Base-by-base conservation (phyloP, 345 rosid genomes). In the Citrus medica region DNA sequence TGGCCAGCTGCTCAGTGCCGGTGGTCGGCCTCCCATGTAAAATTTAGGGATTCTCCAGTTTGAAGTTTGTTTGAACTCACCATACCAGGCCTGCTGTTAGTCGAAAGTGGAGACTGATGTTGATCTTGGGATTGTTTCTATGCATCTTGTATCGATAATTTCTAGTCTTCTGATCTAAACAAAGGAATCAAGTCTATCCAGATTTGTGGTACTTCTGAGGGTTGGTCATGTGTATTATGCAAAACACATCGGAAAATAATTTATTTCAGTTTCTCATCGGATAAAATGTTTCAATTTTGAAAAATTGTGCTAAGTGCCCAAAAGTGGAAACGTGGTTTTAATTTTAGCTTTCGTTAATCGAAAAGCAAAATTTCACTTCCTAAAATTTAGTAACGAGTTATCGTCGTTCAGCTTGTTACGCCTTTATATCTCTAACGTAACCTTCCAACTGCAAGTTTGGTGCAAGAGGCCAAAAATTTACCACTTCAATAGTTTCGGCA, bases 1-100 rank as follows among this genome's bases (percentile, higher is more conserved):
- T 5, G 99, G 98, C 48, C 99, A 93, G 85, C 90, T 95, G 89
- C 88, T 95, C 48, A 89, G 98, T 78, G 89, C 90, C 38, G 93
- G 96, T 51, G 89, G 89, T 67, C 90, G 86, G 79, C 94, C 91
- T 67, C 93, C 93, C 0, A 88, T 90, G 92, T 92, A 81, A 86
- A 74, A 37, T 59, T 67, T 24, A 17, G 14, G 56, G 74, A 40
- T 62, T 82, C 69, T 7, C 64, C 74, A 55, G 59, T 48, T 78
- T 77, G 56, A 28, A 80, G 25, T 69, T 9, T 25, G 22, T 60
- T 30, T 22, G 30, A 33, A 24, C 38, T 55, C 38, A 59, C 51
- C 76, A 73, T 35, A n/a, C 30, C 14, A 25, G 68, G 61, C 69
- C 56, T 19, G 33, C 69, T 60, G 56, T 19, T 75, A 21, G 58